These are phyloP conservation scores for Penicillium sp. DNA, from an alignment of 2,329 filamentous ascomycete species.

Conservation along the genomic window DNA sequence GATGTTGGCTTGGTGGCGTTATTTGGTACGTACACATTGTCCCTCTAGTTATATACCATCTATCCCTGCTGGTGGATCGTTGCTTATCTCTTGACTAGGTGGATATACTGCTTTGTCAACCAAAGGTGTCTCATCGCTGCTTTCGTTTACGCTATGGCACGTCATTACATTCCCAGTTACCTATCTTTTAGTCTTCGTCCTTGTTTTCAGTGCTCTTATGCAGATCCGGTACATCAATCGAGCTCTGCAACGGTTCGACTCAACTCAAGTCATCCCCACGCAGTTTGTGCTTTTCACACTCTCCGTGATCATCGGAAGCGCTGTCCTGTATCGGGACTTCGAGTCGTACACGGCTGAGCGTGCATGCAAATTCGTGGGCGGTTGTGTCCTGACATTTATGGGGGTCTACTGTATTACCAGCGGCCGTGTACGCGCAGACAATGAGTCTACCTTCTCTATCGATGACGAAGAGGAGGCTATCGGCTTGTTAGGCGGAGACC, in stretches of 20 bases:
- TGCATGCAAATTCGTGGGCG: slow-evolving; percentile 75
- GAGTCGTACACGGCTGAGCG: slow-evolving; percentile 67
- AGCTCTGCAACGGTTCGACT: slow-evolving; percentile 83
- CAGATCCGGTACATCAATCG: slow-evolving; percentile 95
- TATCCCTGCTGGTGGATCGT: too few relatives aligned
- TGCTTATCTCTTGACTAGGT: too few relatives aligned
- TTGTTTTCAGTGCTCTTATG: slow-evolving; percentile 80
- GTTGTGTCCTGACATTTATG: slow-evolving; percentile 84
- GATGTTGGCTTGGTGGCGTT: slow-evolving; percentile 87
- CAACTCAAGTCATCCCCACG: slow-evolving; percentile 93
- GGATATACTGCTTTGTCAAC: slow-evolving; percentile 95
- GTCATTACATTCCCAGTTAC: slow-evolving; percentile 87
- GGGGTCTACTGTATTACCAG: slow-evolving; percentile 95
- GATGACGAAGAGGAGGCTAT: slow-evolving; percentile 52
- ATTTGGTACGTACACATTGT: slow-evolving; percentile 78
- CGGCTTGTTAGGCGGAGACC: slow-evolving; percentile 33
- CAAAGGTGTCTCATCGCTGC: slow-evolving; percentile 88
- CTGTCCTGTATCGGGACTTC: slow-evolving; percentile 88
- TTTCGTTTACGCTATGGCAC: slow-evolving; percentile 81
- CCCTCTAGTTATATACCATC: slow-evolving; percentile 6
- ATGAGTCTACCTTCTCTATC: slow-evolving; percentile 57
- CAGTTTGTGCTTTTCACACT: slow-evolving; percentile 96
- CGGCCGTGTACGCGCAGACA: slow-evolving; percentile 54
- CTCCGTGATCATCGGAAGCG: slow-evolving; percentile 88
- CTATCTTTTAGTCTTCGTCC: slow-evolving; percentile 70